Base-by-base conservation (phyloP, 2,329 filamentous ascomycete species). In the Ophiocordyceps camponoti-leonardi region DNA sequence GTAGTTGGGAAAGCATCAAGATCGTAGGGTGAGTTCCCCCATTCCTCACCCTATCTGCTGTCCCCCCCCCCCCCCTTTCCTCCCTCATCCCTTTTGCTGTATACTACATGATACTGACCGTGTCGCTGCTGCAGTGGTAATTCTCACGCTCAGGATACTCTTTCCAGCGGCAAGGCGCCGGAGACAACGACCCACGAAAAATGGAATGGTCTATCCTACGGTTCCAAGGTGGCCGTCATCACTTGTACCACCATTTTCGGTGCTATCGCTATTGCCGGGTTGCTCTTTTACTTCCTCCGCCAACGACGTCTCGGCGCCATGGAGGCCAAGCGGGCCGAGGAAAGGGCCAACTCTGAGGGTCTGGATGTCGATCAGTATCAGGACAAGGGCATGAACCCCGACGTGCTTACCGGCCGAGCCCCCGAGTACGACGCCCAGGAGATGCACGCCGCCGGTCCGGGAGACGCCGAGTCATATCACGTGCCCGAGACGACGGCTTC, bases 1-100 rank as follows among this genome's bases (percentile, higher is more conserved):
- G 83, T 44, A 66, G 62, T 45, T 83, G 68, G 67, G 54, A 79
- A 54, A 82, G 78, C 63, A 83, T 84, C 58, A 67, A 80, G 52
- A 59, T 72, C 30, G 60, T 65, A 46, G 57, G 58, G 72, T 77
- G 65, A 66, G 72, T 66, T 6, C 14, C 16, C 14, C 6, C 14
- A 6, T 13, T n/a, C 30, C 6, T 20, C n/a, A n/a, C n/a, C n/a
- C n/a, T n/a, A n/a, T n/a, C n/a, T n/a, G n/a, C n/a, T n/a, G n/a
- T 11, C 4, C 31, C 19, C 30, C 30, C 4, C 31, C 19, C 30
- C 30, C 3, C 23, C 7, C 14, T 6, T 18, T 13, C 18, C 26
- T n/a, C 16, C 26, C 5, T 28, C 26, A 28, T 8, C 26, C 26
- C 26, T 28, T 5, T 11, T 8, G 23, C 26, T 28, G 26, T 11